Evolutionary conservation across 805 yeast species (phyloP).

Genomic region (Suhomyces tanzawaensis): DNA sequence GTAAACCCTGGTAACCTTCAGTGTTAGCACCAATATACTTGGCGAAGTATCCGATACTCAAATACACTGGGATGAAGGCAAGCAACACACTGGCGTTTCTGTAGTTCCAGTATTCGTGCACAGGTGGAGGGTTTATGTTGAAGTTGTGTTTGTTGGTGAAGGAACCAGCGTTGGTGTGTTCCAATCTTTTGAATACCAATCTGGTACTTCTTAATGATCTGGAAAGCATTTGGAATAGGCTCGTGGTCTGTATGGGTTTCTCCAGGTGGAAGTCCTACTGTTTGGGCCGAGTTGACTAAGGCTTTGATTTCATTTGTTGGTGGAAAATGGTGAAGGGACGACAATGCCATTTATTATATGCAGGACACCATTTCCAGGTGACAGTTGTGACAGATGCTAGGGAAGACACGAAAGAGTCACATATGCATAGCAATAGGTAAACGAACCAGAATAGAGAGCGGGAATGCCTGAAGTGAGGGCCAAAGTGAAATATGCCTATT

Average conservation of each 20-base stretch:
- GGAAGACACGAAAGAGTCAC: too few species aligned
- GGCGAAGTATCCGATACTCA: constrained; percentile 34
- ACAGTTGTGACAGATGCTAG: too few species aligned
- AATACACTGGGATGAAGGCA: constrained; percentile 37
- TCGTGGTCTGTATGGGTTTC: neutral
- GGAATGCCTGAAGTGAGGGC: too few species aligned
- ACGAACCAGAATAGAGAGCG: too few species aligned
- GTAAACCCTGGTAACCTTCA: constrained; percentile 31
- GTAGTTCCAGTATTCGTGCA: constrained; percentile 44
- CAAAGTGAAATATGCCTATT: too few species aligned
- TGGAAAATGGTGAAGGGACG: constrained; percentile 1
- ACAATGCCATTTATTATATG: neutral
- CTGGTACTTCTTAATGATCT: constrained; percentile 23
- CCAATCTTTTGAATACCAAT: constrained; percentile 28
- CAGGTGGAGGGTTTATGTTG: constrained; percentile 44
- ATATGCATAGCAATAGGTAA: too few species aligned
- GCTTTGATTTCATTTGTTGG: constrained; percentile 8
- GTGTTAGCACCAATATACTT: constrained; percentile 27
- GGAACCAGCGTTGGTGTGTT: constrained; percentile 25
- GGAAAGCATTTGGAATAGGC: constrained; percentile 22
- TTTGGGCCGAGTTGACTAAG: constrained; percentile 2
- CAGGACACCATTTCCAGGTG: too few species aligned
- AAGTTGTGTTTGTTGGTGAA: constrained; percentile 43
- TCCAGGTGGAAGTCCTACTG: neutral
- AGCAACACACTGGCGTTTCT: constrained; percentile 35